phyloP scores from a whole-genome alignment of 176 grass and related monocot genomes.

The Chrysopogon serrulatus region DNA sequence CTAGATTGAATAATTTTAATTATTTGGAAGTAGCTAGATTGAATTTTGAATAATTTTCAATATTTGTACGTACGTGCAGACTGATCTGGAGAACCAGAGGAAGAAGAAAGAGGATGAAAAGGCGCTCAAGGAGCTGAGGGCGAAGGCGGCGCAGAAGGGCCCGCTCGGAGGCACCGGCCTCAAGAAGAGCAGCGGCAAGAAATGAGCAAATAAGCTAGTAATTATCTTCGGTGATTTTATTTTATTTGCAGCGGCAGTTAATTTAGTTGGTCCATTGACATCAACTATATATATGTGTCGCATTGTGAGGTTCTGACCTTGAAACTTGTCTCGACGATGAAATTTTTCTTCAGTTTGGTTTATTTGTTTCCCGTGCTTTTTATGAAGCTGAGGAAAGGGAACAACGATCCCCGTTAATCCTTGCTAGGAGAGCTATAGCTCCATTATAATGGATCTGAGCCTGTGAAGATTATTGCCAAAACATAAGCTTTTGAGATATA shows the following conservation, averaged over 20 bases:
- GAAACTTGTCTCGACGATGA: not conserved
- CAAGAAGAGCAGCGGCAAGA: conserved; percentile 54
- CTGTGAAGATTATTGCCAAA: no score
- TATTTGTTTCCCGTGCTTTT: no score
- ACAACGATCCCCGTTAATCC: no score
- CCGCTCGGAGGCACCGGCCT: conserved; percentile 33
- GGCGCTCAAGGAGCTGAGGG: conserved; percentile 51
- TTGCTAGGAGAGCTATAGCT: no score
- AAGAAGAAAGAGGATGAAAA: conserved; percentile 60
- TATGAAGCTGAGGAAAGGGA: no score
- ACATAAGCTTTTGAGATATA: no score
- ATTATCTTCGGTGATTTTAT: not conserved
- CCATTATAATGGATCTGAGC: no score
- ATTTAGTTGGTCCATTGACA: not conserved
- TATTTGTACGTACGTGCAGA: not conserved
- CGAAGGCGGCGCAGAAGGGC: conserved; percentile 47
- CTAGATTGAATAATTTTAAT: not conserved
- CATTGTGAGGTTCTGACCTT: not conserved
- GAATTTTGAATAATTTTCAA: no score
- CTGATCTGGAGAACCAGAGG: conserved; percentile 29
- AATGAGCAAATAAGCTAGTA: not conserved
- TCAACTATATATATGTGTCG: not conserved
- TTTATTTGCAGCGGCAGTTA: not conserved
- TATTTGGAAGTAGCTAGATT: no score
- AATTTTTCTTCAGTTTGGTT: no score